Evolutionary conservation across 2,329 filamentous ascomycete species (phyloP).

Genomic region (Clonostachys solani): DNA sequence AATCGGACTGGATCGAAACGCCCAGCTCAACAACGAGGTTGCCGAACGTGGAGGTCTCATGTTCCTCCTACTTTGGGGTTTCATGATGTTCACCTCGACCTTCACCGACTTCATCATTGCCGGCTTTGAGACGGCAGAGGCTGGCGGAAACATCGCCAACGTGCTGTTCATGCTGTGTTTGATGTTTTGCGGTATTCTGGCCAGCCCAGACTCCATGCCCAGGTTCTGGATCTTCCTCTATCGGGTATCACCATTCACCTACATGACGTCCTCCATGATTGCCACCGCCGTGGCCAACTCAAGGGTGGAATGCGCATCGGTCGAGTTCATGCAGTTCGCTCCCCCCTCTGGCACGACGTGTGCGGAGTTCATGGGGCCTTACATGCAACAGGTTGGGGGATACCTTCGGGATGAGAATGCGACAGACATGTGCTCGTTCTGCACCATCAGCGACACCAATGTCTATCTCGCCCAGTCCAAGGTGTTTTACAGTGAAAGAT

Average conservation of each 20-base stretch:
- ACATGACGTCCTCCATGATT: slow-evolving; percentile 17
- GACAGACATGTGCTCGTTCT: slow-evolving; percentile 51
- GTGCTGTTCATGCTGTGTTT: slow-evolving; percentile 54
- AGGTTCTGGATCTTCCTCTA: slow-evolving; percentile 75
- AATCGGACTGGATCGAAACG: slow-evolving; percentile 58
- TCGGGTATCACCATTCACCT: slow-evolving; percentile 52
- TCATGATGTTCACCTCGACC: slow-evolving; percentile 62
- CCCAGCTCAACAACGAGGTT: slow-evolving; percentile 40
- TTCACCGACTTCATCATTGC: slow-evolving; percentile 72
- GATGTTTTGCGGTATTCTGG: slow-evolving; percentile 55
- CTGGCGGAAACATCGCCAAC: slow-evolving; percentile 60
- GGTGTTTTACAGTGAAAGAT: slow-evolving; percentile 48
- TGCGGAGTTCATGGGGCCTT: slow-evolving; percentile 50
- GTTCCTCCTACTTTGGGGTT: slow-evolving; percentile 58
- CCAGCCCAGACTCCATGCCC: slow-evolving; percentile 51
- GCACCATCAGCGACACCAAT: slow-evolving; percentile 48
- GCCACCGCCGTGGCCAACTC: slow-evolving; percentile 18
- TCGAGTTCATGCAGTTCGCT: slow-evolving; percentile 61
- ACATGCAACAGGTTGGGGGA: slow-evolving; percentile 42
- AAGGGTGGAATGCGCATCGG: slow-evolving; percentile 46
- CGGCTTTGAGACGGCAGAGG: slow-evolving; percentile 64
- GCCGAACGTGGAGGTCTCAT: slow-evolving; percentile 51
- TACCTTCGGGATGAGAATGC: slow-evolving; percentile 49
- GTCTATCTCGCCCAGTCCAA: slow-evolving; percentile 40
- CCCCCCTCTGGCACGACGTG: slow-evolving; percentile 52